A percentile compares a stretch with the other conserved stretches of the same genome.
Evolutionary conservation across 2,329 filamentous ascomycete genomes (phyloP).

Genomic region (Raffaelea ambrosiae): DNA sequence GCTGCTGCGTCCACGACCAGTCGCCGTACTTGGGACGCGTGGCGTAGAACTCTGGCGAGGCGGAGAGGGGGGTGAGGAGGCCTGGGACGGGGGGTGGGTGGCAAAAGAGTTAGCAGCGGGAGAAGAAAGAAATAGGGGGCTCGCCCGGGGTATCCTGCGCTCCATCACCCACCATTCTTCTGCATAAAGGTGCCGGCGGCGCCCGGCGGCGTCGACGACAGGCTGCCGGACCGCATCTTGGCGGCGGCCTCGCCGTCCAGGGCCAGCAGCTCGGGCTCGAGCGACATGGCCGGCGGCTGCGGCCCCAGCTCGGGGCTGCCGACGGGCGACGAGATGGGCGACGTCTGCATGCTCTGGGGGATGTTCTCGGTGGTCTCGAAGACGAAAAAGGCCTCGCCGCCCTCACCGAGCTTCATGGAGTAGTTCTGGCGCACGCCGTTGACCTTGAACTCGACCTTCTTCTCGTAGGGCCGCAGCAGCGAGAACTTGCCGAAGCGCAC

Average conservation of each 20-base stretch:
- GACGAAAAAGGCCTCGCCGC: slow-evolving; percentile 96
- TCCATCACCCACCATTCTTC: slow-evolving; percentile 22
- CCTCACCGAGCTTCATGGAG: slow-evolving; percentile 97
- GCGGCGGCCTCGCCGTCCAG: slow-evolving; percentile 40
- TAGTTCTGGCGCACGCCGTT: slow-evolving; percentile 88
- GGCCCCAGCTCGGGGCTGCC: slow-evolving; percentile 64
- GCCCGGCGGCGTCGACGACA: slow-evolving; percentile 30
- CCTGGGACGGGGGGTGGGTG: slow-evolving; percentile 23
- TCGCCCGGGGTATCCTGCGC: too few relatives aligned
- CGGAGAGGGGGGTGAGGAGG: slow-evolving; percentile 42
- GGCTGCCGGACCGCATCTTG: slow-evolving; percentile 28
- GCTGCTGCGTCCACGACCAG: slow-evolving; percentile 35
- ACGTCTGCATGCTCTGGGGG: slow-evolving; percentile 89
- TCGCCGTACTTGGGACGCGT: slow-evolving; percentile 41
- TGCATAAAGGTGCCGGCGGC: slow-evolving; percentile 24
- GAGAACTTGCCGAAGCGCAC: slow-evolving; percentile 99
- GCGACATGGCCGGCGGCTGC: slow-evolving; percentile 27
- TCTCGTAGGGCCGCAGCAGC: slow-evolving; percentile 86
- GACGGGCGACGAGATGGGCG: slow-evolving; percentile 84
- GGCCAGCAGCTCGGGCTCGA: slow-evolving; percentile 65
- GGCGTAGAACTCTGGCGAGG: slow-evolving; percentile 41
- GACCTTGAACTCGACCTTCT: slow-evolving; percentile 97
- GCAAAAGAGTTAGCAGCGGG: not conserved
- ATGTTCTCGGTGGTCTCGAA: slow-evolving; percentile 92
- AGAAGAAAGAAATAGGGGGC: not conserved